Conservation (phyloP, 805 yeast species). For the Metschnikowia borealis region DNA sequence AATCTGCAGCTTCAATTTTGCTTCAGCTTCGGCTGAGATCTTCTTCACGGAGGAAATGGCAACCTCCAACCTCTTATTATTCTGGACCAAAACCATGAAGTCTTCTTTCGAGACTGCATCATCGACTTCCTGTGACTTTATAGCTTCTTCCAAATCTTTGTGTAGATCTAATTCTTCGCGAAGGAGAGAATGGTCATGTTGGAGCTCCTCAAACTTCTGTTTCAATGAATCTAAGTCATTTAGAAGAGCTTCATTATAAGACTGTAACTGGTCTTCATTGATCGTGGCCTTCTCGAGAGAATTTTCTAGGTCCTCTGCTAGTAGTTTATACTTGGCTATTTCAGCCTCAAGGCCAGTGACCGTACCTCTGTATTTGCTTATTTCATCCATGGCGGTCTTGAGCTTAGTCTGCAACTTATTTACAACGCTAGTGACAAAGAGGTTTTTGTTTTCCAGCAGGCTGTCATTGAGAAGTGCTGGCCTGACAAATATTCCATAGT, state of each 20-base stretch:
- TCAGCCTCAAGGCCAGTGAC: constrained; percentile 16
- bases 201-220: constrained; percentile 26
- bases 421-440: constrained; percentile 26
- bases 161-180: constrained; percentile 36
- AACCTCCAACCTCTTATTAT: constrained; percentile 39
- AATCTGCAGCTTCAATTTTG: neutral
- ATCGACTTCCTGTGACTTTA: constrained; percentile 17
- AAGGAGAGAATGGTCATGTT: constrained; percentile 27
- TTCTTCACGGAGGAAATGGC: constrained; percentile 35
- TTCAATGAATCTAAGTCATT: constrained; percentile 24
- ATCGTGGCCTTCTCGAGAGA: constrained; percentile 30
- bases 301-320: constrained; percentile 16
- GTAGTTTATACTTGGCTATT: constrained; percentile 4
- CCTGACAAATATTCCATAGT: constrained; percentile 49
- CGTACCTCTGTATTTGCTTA: constrained; percentile 18
- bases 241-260: constrained; percentile 28
- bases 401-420: constrained; percentile 46
- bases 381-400: constrained; percentile 26
- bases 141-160: constrained; percentile 34
- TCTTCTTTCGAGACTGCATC: constrained; percentile 17
- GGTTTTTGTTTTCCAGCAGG: constrained; percentile 8
- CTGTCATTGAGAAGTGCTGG: constrained; percentile 25
- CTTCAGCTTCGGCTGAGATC: constrained; percentile 21
- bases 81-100: constrained; percentile 21
- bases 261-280: constrained; percentile 43